These are phyloP conservation scores for Cyclotella distinguenda DNA, from an alignment of 108 stramenopile species.

Conservation along the genomic window DNA sequence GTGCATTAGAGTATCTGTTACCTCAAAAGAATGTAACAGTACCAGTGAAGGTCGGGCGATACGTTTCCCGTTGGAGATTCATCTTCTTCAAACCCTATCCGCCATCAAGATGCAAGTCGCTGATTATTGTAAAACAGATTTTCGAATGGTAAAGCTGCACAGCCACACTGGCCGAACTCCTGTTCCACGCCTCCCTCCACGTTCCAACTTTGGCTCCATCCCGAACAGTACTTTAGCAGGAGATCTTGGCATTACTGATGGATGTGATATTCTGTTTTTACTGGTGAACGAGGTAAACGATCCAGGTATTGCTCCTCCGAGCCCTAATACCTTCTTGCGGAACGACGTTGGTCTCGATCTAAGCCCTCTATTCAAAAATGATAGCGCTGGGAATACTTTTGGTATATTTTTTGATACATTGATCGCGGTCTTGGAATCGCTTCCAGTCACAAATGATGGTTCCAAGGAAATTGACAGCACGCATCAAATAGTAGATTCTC, in stretches of 20 bases:
- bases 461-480: slow-evolving; percentile 16
- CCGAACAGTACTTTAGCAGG: slow-evolving; percentile 67
- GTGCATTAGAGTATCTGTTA: slow-evolving; percentile 59
- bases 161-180: slow-evolving; percentile 43
- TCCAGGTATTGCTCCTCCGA: not conserved
- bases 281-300: slow-evolving; percentile 49
- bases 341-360: slow-evolving; percentile 40
- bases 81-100: slow-evolving; percentile 81
- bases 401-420: slow-evolving; percentile 70
- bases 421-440: slow-evolving; percentile 62
- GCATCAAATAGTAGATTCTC: slow-evolving; percentile 44
- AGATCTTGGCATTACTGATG: slow-evolving; percentile 73
- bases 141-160: slow-evolving; percentile 58
- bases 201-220: slow-evolving; percentile 36
- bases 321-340: not conserved
- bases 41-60: too few species aligned
- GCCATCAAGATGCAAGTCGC: slow-evolving; percentile 74
- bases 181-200: slow-evolving; percentile 8
- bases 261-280: slow-evolving; percentile 74
- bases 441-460: slow-evolving; percentile 37
- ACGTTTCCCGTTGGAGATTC: slow-evolving; percentile 76
- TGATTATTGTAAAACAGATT: slow-evolving; percentile 50
- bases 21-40: slow-evolving; percentile 43
- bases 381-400: slow-evolving; percentile 53
- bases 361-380: slow-evolving; percentile 59